Evolutionary conservation across 345 rosid species (phyloP).

Genomic region (Geranium brycei): DNA sequence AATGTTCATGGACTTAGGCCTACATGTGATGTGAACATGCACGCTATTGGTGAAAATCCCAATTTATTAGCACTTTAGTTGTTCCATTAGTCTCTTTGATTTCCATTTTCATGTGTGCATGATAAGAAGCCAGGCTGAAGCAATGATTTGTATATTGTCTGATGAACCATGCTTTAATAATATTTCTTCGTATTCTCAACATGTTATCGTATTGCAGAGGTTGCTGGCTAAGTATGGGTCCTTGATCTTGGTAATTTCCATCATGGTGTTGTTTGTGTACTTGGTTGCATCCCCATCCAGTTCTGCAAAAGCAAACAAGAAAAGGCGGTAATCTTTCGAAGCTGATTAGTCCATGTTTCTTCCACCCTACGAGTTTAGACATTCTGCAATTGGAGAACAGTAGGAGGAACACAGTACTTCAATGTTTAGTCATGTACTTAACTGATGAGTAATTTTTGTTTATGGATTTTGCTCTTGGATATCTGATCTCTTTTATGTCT

Average conservation of each 20-base stretch:
- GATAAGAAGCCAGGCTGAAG: too few species aligned
- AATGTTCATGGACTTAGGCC: too few species aligned
- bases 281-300: conserved; percentile 49
- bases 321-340: conserved; percentile 43
- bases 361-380: neutral
- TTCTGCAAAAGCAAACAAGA: conserved; percentile 61
- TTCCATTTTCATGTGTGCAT: too few species aligned
- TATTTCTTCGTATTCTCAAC: neutral
- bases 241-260: conserved; percentile 62
- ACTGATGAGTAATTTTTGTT: conserved; percentile 1
- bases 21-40: too few species aligned
- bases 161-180: neutral
- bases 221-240: conserved; percentile 68
- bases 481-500: neutral
- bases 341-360: neutral
- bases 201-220: conserved; percentile 40
- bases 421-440: conserved; percentile 1
- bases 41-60: too few species aligned
- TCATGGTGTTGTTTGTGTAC: conserved; percentile 58
- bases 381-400: neutral
- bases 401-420: neutral
- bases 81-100: too few species aligned
- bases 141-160: neutral
- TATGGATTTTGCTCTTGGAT: conserved; percentile 9
- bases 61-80: too few species aligned